Evolutionary conservation across 2,329 filamentous ascomycete genomes (phyloP), one percentile per base, ranked within the genome.

Genomic region (Berkeleyomyces basicola): DNA sequence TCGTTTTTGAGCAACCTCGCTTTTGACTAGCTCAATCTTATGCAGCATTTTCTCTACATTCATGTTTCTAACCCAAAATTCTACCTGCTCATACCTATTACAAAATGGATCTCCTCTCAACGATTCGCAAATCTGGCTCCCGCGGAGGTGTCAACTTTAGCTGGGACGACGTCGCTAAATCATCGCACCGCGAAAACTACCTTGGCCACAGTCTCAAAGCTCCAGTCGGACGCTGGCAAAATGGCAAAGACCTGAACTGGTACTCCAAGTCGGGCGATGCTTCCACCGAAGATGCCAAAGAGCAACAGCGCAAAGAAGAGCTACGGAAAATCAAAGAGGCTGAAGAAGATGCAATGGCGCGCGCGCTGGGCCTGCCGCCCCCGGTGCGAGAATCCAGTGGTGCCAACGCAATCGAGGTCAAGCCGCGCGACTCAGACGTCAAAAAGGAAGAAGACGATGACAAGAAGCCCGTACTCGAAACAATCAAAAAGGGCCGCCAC

Each of bases 81-180:
- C 37, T 33, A 6, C 33, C 23, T 11, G 10, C 33, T 31, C 39
- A 51, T 5, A 37, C 33, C 42, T 44, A 37, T 46, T 16, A n/a
- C 36, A 59, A 63, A 65, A 96, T 99, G 93, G 93, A 99, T 80
- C 82, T 99, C 62, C 83, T 97, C 62, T 88, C 91, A 65, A 90
- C 88, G 49, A 87, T 99, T 66, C 89, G 91, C 70, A 97, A 99
- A 75, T 76, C 79, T 16, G 92, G 95, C 72, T 93, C 90, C 69
- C 86, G 93, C 67, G 93, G 93, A 70, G 93, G 93, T 71, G 87
- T 87, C 74, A 90, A 96, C 73, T 99, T 99, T 77, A 91, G 86
- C 75, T 97, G 93, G 93, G 88, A 92, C 67, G 90, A 96, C 68
- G 92, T 99, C 70, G 86, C 92, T 72, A 84, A 79, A 67, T 95